phyloP scores from a whole-genome alignment of 2,329 filamentous ascomycete genomes.

The Fusarium tanahbumbuense region DNA sequence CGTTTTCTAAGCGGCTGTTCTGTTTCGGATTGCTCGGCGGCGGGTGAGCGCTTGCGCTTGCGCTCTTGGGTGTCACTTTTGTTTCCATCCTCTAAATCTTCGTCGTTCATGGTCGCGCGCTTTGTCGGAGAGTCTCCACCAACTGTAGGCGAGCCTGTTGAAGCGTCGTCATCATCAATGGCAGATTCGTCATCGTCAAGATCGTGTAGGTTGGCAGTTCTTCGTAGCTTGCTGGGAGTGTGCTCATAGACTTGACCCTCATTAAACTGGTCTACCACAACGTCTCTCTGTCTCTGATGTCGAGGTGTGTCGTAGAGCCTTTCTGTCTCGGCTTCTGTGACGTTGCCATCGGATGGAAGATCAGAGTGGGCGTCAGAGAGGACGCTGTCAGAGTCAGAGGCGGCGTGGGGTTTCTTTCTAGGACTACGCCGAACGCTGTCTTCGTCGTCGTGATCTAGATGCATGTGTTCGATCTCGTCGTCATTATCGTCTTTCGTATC shows the following conservation, averaged over 20 bases:
- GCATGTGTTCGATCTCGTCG: conserved; percentile 72
- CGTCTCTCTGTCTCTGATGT: conserved; percentile 70
- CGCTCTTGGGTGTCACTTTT: conserved; percentile 54
- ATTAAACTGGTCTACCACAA: conserved; percentile 68
- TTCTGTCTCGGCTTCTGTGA: conserved; percentile 93
- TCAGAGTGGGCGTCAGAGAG: conserved; percentile 65
- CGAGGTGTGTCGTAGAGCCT: conserved; percentile 89
- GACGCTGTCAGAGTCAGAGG: conserved; percentile 63
- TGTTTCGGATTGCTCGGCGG: conserved; percentile 57
- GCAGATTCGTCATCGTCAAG: conserved; percentile 55
- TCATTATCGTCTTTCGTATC: conserved; percentile 82
- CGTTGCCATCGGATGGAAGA: conserved; percentile 60
- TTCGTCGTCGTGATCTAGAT: conserved; percentile 55
- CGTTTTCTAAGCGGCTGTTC: conserved; percentile 66
- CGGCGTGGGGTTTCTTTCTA: conserved; percentile 47
- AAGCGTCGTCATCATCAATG: conserved; percentile 56
- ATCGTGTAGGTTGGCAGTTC: conserved; percentile 54
- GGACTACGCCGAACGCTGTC: conserved; percentile 47
- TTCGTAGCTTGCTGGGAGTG: conserved; percentile 82
- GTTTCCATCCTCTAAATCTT: conserved; percentile 47
- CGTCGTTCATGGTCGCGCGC: conserved; percentile 43
- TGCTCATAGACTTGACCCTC: conserved; percentile 68
- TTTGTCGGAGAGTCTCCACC: conserved; percentile 55
- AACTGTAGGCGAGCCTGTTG: conserved; percentile 54
- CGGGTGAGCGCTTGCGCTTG: conserved; percentile 64